Base-by-base conservation (phyloP, 1,284 basidiomycete species). In the Trametes pubescens region DNA sequence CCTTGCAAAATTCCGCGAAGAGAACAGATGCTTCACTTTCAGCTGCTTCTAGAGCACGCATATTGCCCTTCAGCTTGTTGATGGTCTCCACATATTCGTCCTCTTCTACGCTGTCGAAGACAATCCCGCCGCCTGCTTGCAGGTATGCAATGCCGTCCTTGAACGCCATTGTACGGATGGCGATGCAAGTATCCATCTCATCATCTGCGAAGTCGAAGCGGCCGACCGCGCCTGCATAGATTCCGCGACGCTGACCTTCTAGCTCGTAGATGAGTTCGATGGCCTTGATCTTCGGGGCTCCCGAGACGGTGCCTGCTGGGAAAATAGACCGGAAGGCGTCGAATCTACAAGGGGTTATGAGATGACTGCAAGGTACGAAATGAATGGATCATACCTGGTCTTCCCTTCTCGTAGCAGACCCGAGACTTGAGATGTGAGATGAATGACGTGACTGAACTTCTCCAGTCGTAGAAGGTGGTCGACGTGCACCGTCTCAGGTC, bases 291-390 rank as follows among this genome's bases (percentile, higher is more conserved):
- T 99, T 99, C 1, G 98, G 98, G 34, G 98, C 98, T 16, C 98
- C 98, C 0, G 95, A 98, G n/a, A 99, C 97, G 2, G 98, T 99
- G 0, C 98, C 98, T 6, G 98, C 97, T 0, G 98, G 98, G 83
- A 99, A 99, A 72, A 99, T 99, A 49, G 96, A 99, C 24, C 98
- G 90, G 83, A 99, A 98, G 0, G 98, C 98, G 76, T 99, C 98
- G 75, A 99, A 99, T 69, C 96, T 95, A 72, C 21, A 7, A 2
- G 22, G n/a, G 18, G 21, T 59, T 32, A n/a, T 49, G 21, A 38
- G 46, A n/a, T n/a, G 29, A 29, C 24, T 5, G 35, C 6, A 7
- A 11, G 44, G 18, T 9, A 24, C 1, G 18, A 18, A 21, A 47
- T 47, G 44, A 24, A 24, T n/a, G 22, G 22, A 10, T 11, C 38